A percentile compares a stretch with the other conserved stretches of the same genome.
phyloP scores from a whole-genome alignment of 352 stramenopile genomes.

The Blastocystis sp. region DNA sequence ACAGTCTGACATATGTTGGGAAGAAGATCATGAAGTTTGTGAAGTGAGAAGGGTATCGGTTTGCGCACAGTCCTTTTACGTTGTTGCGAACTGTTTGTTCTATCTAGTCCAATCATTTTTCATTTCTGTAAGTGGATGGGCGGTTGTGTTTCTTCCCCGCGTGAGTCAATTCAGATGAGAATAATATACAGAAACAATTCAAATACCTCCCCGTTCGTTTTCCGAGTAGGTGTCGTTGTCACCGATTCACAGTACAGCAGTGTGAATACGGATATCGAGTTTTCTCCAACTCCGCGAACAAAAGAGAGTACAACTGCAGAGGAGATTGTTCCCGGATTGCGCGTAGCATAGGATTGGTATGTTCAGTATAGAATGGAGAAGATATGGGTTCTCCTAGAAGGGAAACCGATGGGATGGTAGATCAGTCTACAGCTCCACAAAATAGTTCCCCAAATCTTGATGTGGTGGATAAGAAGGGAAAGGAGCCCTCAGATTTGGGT shows the following conservation, averaged over 20 bases:
- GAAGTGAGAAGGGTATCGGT: background rate
- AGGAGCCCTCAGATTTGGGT: no score
- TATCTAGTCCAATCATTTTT: background rate
- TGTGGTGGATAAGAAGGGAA: no score
- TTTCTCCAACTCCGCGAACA: no score
- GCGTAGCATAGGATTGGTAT: no score
- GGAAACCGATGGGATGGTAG: no score
- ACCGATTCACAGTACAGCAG: background rate
- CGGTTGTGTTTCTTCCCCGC: background rate
- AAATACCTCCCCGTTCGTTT: background rate
- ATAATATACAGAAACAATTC: background rate
- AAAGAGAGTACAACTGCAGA: no score
- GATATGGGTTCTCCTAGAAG: no score
- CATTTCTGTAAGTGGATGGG: background rate
- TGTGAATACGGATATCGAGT: background rate
- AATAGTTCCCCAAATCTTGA: no score
- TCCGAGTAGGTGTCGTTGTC: background rate
- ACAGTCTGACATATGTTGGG: conserved; percentile 41
- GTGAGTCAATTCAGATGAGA: background rate
- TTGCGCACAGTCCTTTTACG: background rate
- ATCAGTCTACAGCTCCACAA: no score
- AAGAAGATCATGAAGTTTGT: conserved; percentile 56
- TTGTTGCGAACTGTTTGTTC: background rate
- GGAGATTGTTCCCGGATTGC: no score
- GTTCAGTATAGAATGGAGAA: no score